Conservation (phyloP, 2,329 filamentous ascomycete species). For the Colletotrichum noveboracense region DNA sequence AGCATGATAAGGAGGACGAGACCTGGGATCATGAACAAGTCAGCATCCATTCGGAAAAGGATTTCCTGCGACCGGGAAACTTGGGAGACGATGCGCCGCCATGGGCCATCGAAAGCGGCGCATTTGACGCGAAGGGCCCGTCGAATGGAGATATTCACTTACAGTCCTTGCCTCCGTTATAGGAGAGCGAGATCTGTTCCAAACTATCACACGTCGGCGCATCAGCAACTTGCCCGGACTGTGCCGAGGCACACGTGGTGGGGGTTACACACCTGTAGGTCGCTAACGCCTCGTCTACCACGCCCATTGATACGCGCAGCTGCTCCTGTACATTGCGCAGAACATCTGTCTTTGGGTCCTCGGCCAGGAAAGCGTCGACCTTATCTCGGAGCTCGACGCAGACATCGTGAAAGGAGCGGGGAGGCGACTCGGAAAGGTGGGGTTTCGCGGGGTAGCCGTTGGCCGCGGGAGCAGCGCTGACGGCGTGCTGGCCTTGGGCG, state of each 20-base stretch:
- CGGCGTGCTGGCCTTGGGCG: slow-evolving; percentile 5
- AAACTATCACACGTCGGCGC: slow-evolving; percentile 53
- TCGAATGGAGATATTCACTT: background rate
- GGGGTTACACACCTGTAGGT: slow-evolving; percentile 69
- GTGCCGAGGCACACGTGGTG: background rate
- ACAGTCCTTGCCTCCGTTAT: slow-evolving; percentile 98
- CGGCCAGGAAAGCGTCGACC: slow-evolving; percentile 70
- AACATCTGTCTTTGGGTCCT: slow-evolving; percentile 59
- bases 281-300: slow-evolving; percentile 77
- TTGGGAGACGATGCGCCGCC: background rate
- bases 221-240: background rate
- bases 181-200: slow-evolving; percentile 84
- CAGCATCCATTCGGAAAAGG: background rate
- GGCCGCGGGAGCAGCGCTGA: background rate
- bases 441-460: slow-evolving; percentile 21
- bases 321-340: slow-evolving; percentile 74
- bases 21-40: slow-evolving; percentile 17
- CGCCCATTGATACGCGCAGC: slow-evolving; percentile 72
- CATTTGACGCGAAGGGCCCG: background rate
- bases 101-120: background rate
- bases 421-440: slow-evolving; percentile 15
- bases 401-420: slow-evolving; percentile 38
- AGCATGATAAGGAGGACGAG: slow-evolving; percentile 90
- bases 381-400: slow-evolving; percentile 61
- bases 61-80: background rate